Conservation (phyloP, 495 filamentous ascomycete species). For the Tuber microsphaerosporum region DNA sequence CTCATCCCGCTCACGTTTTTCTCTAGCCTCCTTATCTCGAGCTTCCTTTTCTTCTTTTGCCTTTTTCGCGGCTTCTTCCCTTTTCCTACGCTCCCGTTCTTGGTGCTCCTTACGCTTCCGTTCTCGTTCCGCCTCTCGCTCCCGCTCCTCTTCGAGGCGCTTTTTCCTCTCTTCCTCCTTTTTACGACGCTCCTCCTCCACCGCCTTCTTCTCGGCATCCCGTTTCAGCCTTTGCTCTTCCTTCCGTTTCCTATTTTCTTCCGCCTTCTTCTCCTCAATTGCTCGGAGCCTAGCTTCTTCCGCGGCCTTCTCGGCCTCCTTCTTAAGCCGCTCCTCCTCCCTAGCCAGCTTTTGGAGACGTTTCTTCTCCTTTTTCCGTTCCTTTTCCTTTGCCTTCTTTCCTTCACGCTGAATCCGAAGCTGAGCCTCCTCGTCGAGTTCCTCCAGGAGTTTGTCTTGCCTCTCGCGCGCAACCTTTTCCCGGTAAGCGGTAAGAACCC, state of each 20-base stretch:
- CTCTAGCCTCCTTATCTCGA: conserved; percentile 63
- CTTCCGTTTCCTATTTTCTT: conserved; percentile 68
- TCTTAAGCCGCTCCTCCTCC: conserved; percentile 79
- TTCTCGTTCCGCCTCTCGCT: conserved; percentile 72
- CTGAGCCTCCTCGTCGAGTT: conserved; percentile 75
- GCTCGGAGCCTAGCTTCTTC: conserved; percentile 72
- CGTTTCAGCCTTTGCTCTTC: conserved; percentile 85
- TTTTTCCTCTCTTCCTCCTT: conserved; percentile 87
- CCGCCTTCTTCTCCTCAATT: conserved; percentile 68
- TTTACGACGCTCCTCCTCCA: conserved; percentile 86
- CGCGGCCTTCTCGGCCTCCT: conserved; percentile 83
- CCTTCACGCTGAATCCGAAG: conserved; percentile 70
- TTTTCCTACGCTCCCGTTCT: conserved; percentile 68
- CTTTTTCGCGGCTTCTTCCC: conserved; percentile 53
- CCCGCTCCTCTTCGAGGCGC: conserved; percentile 74
- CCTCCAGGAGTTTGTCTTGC: conserved; percentile 82
- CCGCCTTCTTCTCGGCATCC: conserved; percentile 81
- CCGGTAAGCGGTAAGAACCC: conserved; percentile 91
- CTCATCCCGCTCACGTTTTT: conserved; percentile 68
- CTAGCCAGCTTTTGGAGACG: conserved; percentile 74
- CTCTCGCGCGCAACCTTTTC: conserved; percentile 93
- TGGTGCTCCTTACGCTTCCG: conserved; percentile 72
- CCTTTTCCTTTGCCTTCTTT: conserved; percentile 86
- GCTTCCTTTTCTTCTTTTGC: conserved; percentile 67
- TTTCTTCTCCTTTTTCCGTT: conserved; percentile 87